Conservation (phyloP, 2,329 filamentous ascomycete species). For the Paracoccidioides lutzii region DNA sequence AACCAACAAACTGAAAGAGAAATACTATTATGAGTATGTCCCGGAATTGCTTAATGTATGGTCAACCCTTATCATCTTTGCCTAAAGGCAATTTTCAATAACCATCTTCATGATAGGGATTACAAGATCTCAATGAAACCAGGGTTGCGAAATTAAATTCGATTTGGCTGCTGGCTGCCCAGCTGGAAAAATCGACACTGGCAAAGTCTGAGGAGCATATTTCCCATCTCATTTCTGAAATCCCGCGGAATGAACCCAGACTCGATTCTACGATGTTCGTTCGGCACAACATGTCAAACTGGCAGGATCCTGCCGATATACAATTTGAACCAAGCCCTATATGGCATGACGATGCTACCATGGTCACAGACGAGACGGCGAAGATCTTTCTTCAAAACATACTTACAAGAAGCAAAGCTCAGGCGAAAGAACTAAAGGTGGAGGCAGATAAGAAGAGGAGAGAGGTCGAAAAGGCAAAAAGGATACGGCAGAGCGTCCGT, state of each 20-base stretch:
- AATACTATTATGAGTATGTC: conserved; percentile 93
- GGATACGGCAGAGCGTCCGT: conserved; percentile 59
- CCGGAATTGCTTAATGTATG: conserved; percentile 81
- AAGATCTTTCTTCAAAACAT: conserved; percentile 88
- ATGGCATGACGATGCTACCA: conserved; percentile 85
- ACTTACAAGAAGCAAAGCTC: conserved; percentile 75
- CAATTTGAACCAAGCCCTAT: conserved; percentile 87
- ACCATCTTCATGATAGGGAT: conserved; percentile 32
- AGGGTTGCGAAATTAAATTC: conserved; percentile 70
- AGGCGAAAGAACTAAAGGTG: conserved; percentile 63
- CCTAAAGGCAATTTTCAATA: not conserved
- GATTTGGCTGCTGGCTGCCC: conserved; percentile 69
- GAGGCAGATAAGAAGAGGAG: conserved; percentile 76
- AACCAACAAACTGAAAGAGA: conserved; percentile 94
- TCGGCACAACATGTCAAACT: conserved; percentile 70
- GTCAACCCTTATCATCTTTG: conserved; percentile 1
- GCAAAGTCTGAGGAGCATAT: conserved; percentile 60
- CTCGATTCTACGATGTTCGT: conserved; percentile 98
- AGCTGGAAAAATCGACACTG: conserved; percentile 68
- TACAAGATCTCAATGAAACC: conserved; percentile 89
- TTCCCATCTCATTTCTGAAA: conserved; percentile 62
- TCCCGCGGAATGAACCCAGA: conserved; percentile 72
- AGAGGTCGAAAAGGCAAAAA: conserved; percentile 69
- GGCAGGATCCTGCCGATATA: conserved; percentile 75
- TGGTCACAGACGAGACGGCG: conserved; percentile 74